phyloP scores from a whole-genome alignment of 768 basidiomycete species.

The Mycena maculata region DNA sequence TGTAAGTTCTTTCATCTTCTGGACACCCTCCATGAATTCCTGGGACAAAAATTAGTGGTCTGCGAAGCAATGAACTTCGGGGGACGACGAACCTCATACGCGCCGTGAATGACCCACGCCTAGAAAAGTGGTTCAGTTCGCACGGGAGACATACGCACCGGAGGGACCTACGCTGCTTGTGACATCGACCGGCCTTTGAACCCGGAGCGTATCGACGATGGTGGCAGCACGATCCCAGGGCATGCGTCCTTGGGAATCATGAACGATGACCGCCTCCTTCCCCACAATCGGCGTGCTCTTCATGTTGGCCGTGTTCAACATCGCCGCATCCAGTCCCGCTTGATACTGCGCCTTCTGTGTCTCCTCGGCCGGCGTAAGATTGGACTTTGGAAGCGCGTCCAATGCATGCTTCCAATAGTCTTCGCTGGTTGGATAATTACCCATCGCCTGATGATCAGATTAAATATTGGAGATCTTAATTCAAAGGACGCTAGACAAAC shows the following conservation, averaged over 20 bases:
- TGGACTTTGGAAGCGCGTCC: conserved; percentile 22
- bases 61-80: not conserved
- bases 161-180: conserved; percentile 19
- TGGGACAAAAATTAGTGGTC: not conserved
- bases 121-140: not conserved
- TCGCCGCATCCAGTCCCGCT: conserved; percentile 21
- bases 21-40: conserved; percentile 31
- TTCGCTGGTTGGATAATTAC: not conserved
- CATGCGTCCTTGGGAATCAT: conserved; percentile 14
- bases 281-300: conserved; percentile 1
- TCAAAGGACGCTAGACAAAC: conserved; percentile 7
- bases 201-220: conserved; percentile 20
- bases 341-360: conserved; percentile 32
- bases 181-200: conserved; percentile 8
- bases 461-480: too few relatives aligned
- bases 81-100: conserved; percentile 28
- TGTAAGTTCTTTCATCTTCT: conserved; percentile 17
- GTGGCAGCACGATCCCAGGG: conserved; percentile 36
- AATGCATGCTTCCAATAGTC: conserved; percentile 33
- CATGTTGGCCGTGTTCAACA: not conserved
- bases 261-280: not conserved
- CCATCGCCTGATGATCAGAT: conserved; percentile 21
- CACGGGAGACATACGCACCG: not conserved
- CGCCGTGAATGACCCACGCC: conserved; percentile 37
- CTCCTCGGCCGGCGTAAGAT: conserved; percentile 22